Percentiles rank a stretch among this genome's conserved stretches.
Conservation (phyloP, 352 stramenopile species). For the Pythium utonaiense region DNA sequence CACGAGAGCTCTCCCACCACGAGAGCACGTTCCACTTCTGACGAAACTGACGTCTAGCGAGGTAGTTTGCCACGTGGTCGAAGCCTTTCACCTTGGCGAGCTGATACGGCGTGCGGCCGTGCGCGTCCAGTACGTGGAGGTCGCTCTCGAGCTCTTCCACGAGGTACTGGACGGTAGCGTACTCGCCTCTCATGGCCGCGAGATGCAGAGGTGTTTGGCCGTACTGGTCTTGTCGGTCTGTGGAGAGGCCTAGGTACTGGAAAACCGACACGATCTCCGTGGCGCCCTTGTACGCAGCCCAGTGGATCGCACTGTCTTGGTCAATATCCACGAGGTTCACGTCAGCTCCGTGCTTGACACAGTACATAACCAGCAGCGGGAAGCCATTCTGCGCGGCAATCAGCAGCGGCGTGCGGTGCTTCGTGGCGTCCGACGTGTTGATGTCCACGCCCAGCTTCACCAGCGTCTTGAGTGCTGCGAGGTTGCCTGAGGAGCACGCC, state of each 20-base stretch:
- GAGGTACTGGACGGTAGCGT: conserved; percentile 71
- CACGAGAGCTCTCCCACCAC: conserved; percentile 55
- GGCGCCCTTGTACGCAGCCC: conserved; percentile 82
- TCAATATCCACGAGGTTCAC: conserved; percentile 60
- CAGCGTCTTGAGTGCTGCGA: conserved; percentile 54
- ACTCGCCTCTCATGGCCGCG: conserved; percentile 69
- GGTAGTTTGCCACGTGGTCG: conserved; percentile 48
- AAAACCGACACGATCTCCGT: conserved; percentile 82
- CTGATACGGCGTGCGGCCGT: conserved; percentile 56
- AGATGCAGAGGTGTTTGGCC: conserved; percentile 84
- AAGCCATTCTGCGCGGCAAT: conserved; percentile 77
- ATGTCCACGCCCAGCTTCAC: conserved; percentile 66
- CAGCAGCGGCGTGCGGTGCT: conserved; percentile 71
- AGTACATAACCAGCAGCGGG: conserved; percentile 71
- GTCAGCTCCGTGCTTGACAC: conserved; percentile 68
- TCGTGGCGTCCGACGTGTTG: conserved; percentile 68
- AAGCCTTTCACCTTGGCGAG: conserved; percentile 59
- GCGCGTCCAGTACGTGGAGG: conserved; percentile 39
- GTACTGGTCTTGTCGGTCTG: conserved; percentile 59
- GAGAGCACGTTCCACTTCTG: conserved; percentile 60
- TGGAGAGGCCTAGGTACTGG: conserved; percentile 71
- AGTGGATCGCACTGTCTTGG: conserved; percentile 79
- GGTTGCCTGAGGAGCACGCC: conserved; percentile 73
- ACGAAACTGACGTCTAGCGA: conserved; percentile 37
- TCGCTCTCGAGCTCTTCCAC: conserved; percentile 76